Base-by-base conservation (phyloP, 805 yeast species). In the Candida chilensis region DNA sequence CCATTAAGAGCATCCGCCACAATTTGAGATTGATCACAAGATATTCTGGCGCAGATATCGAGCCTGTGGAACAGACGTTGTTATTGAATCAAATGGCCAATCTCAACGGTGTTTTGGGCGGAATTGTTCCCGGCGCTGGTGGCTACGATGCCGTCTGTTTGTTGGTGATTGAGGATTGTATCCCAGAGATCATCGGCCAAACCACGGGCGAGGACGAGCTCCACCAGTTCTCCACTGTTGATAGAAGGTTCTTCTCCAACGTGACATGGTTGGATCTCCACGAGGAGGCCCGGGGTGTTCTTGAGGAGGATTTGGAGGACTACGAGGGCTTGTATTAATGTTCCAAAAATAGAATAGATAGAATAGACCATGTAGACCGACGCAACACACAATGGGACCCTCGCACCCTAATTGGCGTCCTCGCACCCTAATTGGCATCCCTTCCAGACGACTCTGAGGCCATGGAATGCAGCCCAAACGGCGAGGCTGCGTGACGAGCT, bases 121-220 rank as follows among this genome's bases (percentile, higher is more conserved):
- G 95, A n/a, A 88, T 92, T 20, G 95, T 92, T 3, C 98, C 98
- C 0, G 98, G 98, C 2, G 98, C 98, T 1, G 98, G 98, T 17
- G 98, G 98, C 0, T 82, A 77, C 48, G 98, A 92, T 59, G 98
- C 98, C 1, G 72, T 92, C 13, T 72, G 94, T 33, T 45, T 90
- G 17, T 52, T 92, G 17, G 78, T 80, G 3, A 63, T 70, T 2
- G 73, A 68, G 17, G 45, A 52, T 1, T 50, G 70, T 3, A 48
- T 70, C 3, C 51, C 44, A 3, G 36, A 41, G 8, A 59, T 58
- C 12, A 36, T 43, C 16, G 19, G 27, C 4, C 32, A 27, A 3
- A 47, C 55, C 7, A 27, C 30, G 32, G 29, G 32, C 6, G 22
- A 20, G 16, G 50, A 44, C 31, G 24, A 20, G 14, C 27, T 15